phyloP scores from a whole-genome alignment of 495 filamentous ascomycete species.

The Penicillium riverlandense region DNA sequence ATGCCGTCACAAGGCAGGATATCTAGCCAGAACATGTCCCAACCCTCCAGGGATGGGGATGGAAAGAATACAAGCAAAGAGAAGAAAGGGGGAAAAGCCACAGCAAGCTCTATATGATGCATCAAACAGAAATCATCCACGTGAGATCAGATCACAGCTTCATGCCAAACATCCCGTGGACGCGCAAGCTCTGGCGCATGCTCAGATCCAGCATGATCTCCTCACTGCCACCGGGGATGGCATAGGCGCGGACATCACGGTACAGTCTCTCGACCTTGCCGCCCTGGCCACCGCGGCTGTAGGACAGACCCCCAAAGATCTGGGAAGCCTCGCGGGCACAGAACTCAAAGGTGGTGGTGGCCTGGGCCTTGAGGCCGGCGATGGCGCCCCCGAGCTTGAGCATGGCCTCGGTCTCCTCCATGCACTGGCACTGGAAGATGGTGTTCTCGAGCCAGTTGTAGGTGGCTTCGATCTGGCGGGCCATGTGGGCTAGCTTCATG shows the following conservation, averaged over 20 bases:
- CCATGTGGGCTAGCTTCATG: slow-evolving; percentile 97
- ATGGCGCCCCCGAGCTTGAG: slow-evolving; percentile 91
- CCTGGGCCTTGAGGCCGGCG: slow-evolving; percentile 87
- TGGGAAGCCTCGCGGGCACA: slow-evolving; percentile 94
- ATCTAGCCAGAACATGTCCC: background rate
- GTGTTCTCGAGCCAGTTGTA: slow-evolving; percentile 98
- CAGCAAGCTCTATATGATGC: background rate
- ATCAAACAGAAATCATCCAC: slow-evolving; percentile 1
- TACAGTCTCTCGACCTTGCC: slow-evolving; percentile 95
- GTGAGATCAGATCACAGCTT: slow-evolving; percentile 58
- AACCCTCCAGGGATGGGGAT: background rate
- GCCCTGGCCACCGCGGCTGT: slow-evolving; percentile 88
- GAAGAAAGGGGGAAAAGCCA: slow-evolving; percentile 2
- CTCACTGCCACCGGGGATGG: slow-evolving; percentile 92
- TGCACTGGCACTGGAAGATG: slow-evolving; percentile 84
- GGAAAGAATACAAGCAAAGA: slow-evolving; percentile 6
- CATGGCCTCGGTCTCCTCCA: slow-evolving; percentile 95
- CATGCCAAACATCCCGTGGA: slow-evolving; percentile 90
- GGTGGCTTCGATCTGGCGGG: slow-evolving; percentile 89
- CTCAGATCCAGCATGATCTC: slow-evolving; percentile 99
- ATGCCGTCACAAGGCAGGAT: background rate
- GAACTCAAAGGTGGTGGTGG: slow-evolving; percentile 91
- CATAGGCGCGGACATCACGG: slow-evolving; percentile 94
- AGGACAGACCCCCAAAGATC: slow-evolving; percentile 94
- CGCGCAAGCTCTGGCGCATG: slow-evolving; percentile 85